Base-by-base conservation (phyloP, 306 rosid species). In the Ammopiptanthus mongolicus region DNA sequence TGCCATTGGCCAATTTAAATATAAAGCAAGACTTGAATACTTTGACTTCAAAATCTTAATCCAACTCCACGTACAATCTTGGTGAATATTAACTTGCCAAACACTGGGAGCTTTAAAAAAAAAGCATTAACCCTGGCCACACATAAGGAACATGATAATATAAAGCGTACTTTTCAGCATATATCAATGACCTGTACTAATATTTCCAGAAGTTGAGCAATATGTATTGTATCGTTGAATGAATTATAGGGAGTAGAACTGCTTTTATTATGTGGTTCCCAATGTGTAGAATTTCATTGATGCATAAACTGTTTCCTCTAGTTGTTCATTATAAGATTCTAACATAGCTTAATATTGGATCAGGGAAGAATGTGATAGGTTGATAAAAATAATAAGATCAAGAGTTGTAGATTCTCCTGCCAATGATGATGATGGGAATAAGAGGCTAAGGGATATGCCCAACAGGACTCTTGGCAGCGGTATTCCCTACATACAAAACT, bases 331-430 rank as follows among this genome's bases (percentile, higher is more conserved):
- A 53, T 68, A 74, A 73, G 60, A 44, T 81, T 73, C 60, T 76
- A 42, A 80, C 19, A 36, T 12, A 76, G 63, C 29, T 56, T 80
- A 17, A 10, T 63, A 58, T 78, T 84, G 85, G 84, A 82, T 74
- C 92, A 96, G 99, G 98, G 98, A 88, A 71, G 99, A 96, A 84
- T 83, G 88, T 76, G 89, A 85, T 56, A 84, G 78, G 61, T 81
- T 96, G 81, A 74, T 86, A 31, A 85, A 83, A 73, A 89, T 90
- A 67, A 86, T 92, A 74, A 86, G 85, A 84, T 89, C 98, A 48
- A 92, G 99, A 86, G 90, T 90, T 13, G 82, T 90, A 63, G 92
- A 87, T 42, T 75, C 76, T 79, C 80, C 83, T 68, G 33, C 75
- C 67, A 47, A 56, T 70, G 85, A 82, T 67, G 86, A 53, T 56